Evolutionary conservation across 805 yeast genomes (phyloP).

Genomic region (Scheffersomyces stipitis): DNA sequence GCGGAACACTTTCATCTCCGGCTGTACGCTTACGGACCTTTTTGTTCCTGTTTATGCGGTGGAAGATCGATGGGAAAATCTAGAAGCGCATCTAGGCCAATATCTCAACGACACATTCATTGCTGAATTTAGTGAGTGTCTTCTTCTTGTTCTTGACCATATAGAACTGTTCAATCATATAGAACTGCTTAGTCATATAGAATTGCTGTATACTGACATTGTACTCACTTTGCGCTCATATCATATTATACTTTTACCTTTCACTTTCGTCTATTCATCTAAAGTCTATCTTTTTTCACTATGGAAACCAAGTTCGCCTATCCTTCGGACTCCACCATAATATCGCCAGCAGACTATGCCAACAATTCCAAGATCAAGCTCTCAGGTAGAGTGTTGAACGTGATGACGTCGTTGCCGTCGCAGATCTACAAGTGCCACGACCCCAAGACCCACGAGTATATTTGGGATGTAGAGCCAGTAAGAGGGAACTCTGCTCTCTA

Average conservation of each 20-base stretch:
- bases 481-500: constrained; percentile 86
- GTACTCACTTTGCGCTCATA: neutral
- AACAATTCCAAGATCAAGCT: constrained; percentile 32
- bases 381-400: constrained; percentile 69
- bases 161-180: too few species aligned
- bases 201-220: too few species aligned
- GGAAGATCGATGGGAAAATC: too few species aligned
- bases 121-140: too few species aligned
- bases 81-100: too few species aligned
- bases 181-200: too few species aligned
- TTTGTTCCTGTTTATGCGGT: too few species aligned
- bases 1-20: too few species aligned
- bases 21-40: too few species aligned
- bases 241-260: neutral
- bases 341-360: constrained; percentile 30
- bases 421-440: constrained; percentile 48
- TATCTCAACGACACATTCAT: too few species aligned
- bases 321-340: constrained; percentile 15
- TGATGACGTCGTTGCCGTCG: constrained; percentile 66
- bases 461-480: constrained; percentile 60
- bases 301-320: too few species aligned
- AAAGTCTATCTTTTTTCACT: constrained; percentile 15
- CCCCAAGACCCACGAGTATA: constrained; percentile 25
- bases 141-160: too few species aligned
- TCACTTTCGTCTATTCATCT: neutral